These are phyloP conservation scores for Endoconidiophora laricicola DNA, from an alignment of 2,329 filamentous ascomycete genomes.

Conservation along the genomic window DNA sequence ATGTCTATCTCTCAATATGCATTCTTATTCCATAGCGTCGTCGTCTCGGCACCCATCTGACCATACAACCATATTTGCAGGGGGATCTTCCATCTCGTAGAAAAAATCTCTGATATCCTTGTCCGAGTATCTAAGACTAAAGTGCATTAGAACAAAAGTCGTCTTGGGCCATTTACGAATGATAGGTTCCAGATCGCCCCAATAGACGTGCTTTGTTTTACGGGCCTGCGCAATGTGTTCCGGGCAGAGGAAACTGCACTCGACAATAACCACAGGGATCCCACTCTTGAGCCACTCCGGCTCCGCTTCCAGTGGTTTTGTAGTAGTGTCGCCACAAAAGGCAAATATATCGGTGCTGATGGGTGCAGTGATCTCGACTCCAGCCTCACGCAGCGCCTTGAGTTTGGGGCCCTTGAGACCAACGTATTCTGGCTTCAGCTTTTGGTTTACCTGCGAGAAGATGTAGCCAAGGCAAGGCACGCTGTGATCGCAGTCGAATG, in stretches of 20 bases:
- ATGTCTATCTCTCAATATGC: background rate
- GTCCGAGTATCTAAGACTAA: constrained; percentile 29
- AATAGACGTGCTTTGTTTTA: constrained; percentile 31
- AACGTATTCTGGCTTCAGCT: constrained; percentile 24
- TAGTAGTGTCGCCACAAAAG: constrained; percentile 32
- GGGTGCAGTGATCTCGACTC: constrained; percentile 24
- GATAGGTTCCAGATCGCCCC: constrained; percentile 28
- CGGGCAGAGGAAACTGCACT: constrained; percentile 31
- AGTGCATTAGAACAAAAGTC: constrained; percentile 31
- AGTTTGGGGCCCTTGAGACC: constrained; percentile 23
- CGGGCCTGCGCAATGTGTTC: constrained; percentile 27
- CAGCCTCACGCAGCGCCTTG: constrained; percentile 22
- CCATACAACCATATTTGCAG: constrained; percentile 30
- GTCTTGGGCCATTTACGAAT: constrained; percentile 26
- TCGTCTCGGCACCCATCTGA: constrained; percentile 21
- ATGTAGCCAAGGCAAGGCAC: constrained; percentile 32
- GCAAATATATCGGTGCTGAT: constrained; percentile 27
- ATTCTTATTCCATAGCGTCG: background rate
- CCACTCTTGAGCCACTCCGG: constrained; percentile 25
- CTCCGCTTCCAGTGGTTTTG: constrained; percentile 22
- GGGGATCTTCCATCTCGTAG: constrained; percentile 22
- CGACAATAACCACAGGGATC: constrained; percentile 30
- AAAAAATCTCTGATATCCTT: constrained; percentile 27
- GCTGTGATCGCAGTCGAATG: constrained; percentile 29
- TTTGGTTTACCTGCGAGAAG: constrained; percentile 24